Percentiles rank a stretch among this genome's conserved stretches.
Evolutionary conservation across 2,329 filamentous ascomycete genomes (phyloP).

Genomic region (Pseudophaeomoniella oleicola): DNA sequence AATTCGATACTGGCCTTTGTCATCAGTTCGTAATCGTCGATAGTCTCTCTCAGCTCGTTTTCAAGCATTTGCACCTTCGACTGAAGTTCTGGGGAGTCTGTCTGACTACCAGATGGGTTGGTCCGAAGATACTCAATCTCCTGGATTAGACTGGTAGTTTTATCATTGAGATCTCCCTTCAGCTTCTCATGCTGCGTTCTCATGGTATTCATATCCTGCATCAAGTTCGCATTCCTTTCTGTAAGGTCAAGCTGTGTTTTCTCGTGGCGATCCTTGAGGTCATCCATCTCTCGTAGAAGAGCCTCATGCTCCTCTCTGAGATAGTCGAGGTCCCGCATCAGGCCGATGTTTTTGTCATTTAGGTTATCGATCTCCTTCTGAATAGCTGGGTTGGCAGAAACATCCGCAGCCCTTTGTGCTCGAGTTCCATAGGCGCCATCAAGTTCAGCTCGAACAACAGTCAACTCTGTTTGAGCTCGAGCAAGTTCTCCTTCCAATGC

Average conservation of each 20-base stretch:
- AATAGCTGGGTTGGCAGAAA: conserved; percentile 41
- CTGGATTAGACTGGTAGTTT: conserved; percentile 27
- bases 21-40: conserved; percentile 55
- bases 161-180: conserved; percentile 38
- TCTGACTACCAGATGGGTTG: conserved; percentile 11
- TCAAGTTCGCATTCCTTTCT: neutral
- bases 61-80: conserved; percentile 42
- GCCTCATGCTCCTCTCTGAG: conserved; percentile 20
- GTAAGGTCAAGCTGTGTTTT: neutral
- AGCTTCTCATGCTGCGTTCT: conserved; percentile 28
- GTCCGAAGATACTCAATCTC: conserved; percentile 28
- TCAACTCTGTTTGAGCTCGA: conserved; percentile 60
- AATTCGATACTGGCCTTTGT: conserved; percentile 56
- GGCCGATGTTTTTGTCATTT: conserved; percentile 29
- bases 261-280: neutral
- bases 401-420: conserved; percentile 53
- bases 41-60: conserved; percentile 51
- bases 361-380: conserved; percentile 46
- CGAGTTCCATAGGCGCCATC: conserved; percentile 84
- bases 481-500: conserved; percentile 49
- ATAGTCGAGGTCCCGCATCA: conserved; percentile 32
- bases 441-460: conserved; percentile 80
- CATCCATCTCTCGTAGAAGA: conserved; percentile 19
- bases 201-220: neutral
- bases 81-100: conserved; percentile 18